Percentiles rank a stretch among this genome's conserved stretches.
Conservation (phyloP, 192 early-diverging fungal genomes). For the Glomus cerebriforme region DNA sequence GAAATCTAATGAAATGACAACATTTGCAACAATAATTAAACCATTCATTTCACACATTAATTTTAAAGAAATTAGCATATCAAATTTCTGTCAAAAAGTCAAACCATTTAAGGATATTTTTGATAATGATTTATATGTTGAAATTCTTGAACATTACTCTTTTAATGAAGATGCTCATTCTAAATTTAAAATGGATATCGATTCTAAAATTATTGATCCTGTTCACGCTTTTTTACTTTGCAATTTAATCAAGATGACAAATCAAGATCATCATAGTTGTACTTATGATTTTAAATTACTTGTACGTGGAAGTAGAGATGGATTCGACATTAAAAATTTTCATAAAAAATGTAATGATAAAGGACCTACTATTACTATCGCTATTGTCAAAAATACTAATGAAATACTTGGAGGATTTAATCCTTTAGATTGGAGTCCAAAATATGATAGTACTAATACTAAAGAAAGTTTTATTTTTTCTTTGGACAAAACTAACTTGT, state of each 20-base stretch:
- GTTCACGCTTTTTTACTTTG: not conserved
- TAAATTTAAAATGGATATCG: not conserved
- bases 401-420: slow-evolving; percentile 38
- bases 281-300: slow-evolving; percentile 1
- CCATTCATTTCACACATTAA: not conserved
- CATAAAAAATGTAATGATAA: slow-evolving; percentile 26
- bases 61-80: not conserved
- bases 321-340: not conserved
- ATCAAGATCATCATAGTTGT: not conserved
- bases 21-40: not conserved
- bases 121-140: not conserved
- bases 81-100: not conserved
- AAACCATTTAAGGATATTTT: not conserved
- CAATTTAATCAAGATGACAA: not conserved
- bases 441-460: not conserved
- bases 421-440: slow-evolving; percentile 28
- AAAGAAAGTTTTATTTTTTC: not conserved
- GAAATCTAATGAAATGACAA: not conserved
- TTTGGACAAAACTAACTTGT: not conserved
- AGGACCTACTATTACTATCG: slow-evolving; percentile 29
- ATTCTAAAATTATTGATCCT: not conserved
- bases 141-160: not conserved
- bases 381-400: slow-evolving; percentile 17
- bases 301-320: slow-evolving; percentile 17
- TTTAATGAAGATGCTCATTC: not conserved